A percentile compares a stretch with the other conserved stretches of the same genome.
Conservation (phyloP, 2,329 filamentous ascomycete species). For the Fusarium abutilonis region DNA sequence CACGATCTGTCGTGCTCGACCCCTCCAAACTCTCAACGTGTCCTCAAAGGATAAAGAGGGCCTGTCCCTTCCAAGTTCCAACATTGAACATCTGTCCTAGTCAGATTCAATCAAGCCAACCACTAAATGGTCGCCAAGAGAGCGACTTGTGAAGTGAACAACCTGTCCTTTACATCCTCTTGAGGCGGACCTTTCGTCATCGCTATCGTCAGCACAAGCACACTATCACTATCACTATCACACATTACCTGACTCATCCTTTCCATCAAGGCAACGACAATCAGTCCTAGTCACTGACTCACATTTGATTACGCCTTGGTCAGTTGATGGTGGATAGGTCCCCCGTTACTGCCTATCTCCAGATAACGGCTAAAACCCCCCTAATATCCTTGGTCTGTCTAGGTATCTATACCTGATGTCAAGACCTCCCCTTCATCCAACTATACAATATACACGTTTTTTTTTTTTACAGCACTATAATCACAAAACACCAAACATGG, state of each 20-base stretch:
- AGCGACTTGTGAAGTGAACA: constrained; percentile 39
- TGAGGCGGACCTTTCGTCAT: constrained; percentile 26
- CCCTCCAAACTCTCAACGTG: constrained; percentile 45
- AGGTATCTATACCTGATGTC: constrained; percentile 6
- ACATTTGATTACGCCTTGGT: constrained; percentile 36
- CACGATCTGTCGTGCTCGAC: constrained; percentile 11
- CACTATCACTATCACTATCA: too few species aligned
- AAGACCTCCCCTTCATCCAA: constrained; percentile 15
- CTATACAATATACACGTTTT: not conserved
- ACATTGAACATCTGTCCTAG: constrained; percentile 11
- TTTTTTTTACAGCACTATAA: constrained; percentile 21
- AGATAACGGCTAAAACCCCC: constrained; percentile 10
- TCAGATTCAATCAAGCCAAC: constrained; percentile 28
- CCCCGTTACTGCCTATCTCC: constrained; percentile 26
- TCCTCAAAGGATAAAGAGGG: constrained; percentile 52
- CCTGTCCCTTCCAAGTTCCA: constrained; percentile 37
- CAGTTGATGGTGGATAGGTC: constrained; percentile 27
- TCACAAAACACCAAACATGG: constrained; percentile 49
- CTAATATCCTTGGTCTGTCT: constrained; percentile 14
- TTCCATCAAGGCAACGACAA: constrained; percentile 25
- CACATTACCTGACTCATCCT: constrained; percentile 42
- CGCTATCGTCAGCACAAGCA: too few species aligned
- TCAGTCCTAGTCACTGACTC: constrained; percentile 38
- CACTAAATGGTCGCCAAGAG: constrained; percentile 30
- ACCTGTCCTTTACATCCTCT: constrained; percentile 43